Evolutionary conservation across 441 rosid species (phyloP), one percentile per base, ranked within the genome.

Genomic region (Oxalis stricta): DNA sequence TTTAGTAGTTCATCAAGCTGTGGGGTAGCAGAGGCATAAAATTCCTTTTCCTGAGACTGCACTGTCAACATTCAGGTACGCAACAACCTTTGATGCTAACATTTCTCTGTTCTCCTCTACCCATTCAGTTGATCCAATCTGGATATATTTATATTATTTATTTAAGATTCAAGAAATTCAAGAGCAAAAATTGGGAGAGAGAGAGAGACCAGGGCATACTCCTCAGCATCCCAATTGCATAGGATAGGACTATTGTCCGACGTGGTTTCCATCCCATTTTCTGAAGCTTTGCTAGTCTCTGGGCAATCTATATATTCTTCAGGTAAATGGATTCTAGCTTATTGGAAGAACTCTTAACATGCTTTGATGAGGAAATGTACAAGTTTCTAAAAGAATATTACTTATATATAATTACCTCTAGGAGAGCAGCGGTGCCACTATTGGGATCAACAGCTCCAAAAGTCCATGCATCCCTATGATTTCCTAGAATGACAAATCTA

Each of bases 91-190:
- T 3, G 80, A 82, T 56, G 72, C 65, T 39, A 84, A 53, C 59
- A 82, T 46, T 56, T 73, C 82, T 58, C 82, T 71, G 76, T 87
- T 84, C 29, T 81, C 93, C 64, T 87, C 97, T 29, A 77, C 84
- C 97, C 95, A 84, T 55, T 88, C 97, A 5, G 97, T 88, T 44
- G 94, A 88, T 41, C 97, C 97, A 53, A 56, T 66, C 97, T 88
- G 75, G 38, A 63, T 48, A 20, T 5, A 26, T 26, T n/a, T n/a
- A n/a, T n/a, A n/a, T n/a, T n/a, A n/a, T n/a, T n/a, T n/a, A n/a
- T n/a, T n/a, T n/a, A n/a, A n/a, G n/a, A n/a, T n/a, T n/a, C n/a
- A n/a, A n/a, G n/a, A n/a, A n/a, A n/a, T n/a, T n/a, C n/a, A n/a
- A n/a, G n/a, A n/a, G n/a, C n/a, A n/a, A n/a, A n/a, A n/a, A n/a